phyloP scores from a whole-genome alignment of 805 yeast genomes.

The Debaryomyces maramus region DNA sequence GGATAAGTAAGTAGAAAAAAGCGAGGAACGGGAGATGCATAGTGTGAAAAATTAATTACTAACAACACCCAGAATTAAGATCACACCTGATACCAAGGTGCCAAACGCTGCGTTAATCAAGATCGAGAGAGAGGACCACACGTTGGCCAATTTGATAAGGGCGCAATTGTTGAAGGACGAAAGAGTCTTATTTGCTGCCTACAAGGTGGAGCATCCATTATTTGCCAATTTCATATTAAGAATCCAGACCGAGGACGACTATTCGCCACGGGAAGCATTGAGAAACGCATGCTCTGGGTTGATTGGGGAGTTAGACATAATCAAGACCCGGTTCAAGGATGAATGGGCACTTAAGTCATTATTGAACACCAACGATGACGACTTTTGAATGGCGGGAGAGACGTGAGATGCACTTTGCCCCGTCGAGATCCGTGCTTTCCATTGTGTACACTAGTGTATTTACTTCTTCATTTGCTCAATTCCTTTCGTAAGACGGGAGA shows the following conservation, averaged over 20 bases:
- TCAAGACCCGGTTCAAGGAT: conserved; percentile 76
- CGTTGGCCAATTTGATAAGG: conserved; percentile 86
- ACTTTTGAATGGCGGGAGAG: too few relatives aligned
- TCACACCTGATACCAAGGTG: conserved; percentile 91
- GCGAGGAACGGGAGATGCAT: not conserved
- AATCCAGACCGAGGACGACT: conserved; percentile 94
- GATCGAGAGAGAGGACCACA: conserved; percentile 97
- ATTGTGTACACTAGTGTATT: not conserved
- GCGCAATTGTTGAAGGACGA: conserved; percentile 84
- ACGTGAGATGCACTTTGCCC: too few relatives aligned
- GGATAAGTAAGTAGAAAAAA: conserved; percentile 61
- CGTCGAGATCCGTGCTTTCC: too few relatives aligned
- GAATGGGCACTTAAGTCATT: conserved; percentile 92
- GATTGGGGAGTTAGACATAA: conserved; percentile 71
- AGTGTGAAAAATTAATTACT: not conserved
- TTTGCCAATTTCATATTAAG: conserved; percentile 94
- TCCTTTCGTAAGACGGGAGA: too few relatives aligned
- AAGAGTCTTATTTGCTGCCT: conserved; percentile 93
- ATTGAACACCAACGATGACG: conserved; percentile 46
- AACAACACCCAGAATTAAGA: conserved; percentile 52
- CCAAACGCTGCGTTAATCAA: conserved; percentile 93
- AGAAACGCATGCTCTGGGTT: conserved; percentile 85
- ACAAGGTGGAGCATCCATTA: conserved; percentile 96
- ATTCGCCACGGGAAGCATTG: conserved; percentile 86
- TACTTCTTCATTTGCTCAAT: not conserved